Evolutionary conservation across 306 rosid genomes (phyloP).

Genomic region (Begonia loranthoides): DNA sequence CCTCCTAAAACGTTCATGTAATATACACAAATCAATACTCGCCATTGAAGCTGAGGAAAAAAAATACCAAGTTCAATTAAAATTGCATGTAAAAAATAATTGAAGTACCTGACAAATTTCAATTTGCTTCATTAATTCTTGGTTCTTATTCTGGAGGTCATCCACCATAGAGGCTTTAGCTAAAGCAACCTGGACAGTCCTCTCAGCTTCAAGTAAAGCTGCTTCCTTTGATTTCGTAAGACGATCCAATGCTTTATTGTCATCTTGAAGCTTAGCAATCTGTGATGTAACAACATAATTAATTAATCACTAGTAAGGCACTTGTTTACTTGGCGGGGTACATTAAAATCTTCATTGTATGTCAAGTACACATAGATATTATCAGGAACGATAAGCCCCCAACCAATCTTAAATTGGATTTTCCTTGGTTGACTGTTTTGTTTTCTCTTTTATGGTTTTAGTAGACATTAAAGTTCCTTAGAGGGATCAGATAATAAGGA

Average conservation of each 20-base stretch:
- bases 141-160: conserved; percentile 93
- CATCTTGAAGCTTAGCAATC: conserved; percentile 94
- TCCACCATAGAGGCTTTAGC: conserved; percentile 98
- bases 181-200: conserved; percentile 84
- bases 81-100: conserved; percentile 2
- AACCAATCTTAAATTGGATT: no score
- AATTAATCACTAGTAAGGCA: conserved; percentile 11
- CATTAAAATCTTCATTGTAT: no score
- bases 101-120: conserved; percentile 83
- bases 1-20: conserved; percentile 51
- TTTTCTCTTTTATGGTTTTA: no score
- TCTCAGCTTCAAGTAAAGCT: conserved; percentile 85
- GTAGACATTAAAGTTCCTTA: no score
- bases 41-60: conserved; percentile 3
- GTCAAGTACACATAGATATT: no score
- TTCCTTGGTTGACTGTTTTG: no score
- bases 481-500: no score
- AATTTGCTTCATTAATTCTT: conserved; percentile 80
- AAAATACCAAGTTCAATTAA: conserved; percentile 1
- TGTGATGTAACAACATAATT: conserved; percentile 21
- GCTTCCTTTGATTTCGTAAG: conserved; percentile 97
- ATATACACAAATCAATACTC: conserved; percentile 10
- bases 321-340: neutral
- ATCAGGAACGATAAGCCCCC: no score
- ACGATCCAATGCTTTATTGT: conserved; percentile 84